Base-by-base conservation (phyloP, 768 basidiomycete species). In the Astraeus odoratus region DNA sequence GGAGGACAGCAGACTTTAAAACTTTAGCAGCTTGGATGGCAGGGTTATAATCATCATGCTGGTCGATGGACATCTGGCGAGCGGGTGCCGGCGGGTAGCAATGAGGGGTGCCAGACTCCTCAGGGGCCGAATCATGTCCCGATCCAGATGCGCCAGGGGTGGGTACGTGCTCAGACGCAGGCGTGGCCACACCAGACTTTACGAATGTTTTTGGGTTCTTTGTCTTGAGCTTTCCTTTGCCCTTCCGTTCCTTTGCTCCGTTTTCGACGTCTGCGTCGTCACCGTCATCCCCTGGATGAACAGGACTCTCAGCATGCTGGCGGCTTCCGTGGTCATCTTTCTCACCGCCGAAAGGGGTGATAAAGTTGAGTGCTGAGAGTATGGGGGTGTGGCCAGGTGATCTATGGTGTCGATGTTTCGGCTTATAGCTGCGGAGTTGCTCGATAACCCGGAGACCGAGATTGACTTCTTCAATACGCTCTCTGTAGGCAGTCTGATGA, bases 401-500 rank as follows among this genome's bases (percentile, higher is more conserved):
- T 35, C 57, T 58, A 25, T 42, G 60, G 27, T 57, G 74, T 65
- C 59, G 62, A 23, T 39, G 36, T 9, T 43, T 53, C 12, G 86
- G 86, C 15, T 75, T 76, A 58, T 83, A 83, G 39, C 74, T 63
- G 24, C 83, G 78, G 15, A 89, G 73, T 50, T 72, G 71, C 59
- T 89, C 86, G 43, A 89, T 74, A 33, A 78, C 77, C 3, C 58
- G 58, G 3, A 87, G 69, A 1, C 79, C 68, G 31, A 69, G 62
- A 45, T 68, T 64, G 5, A 87, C 73, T n/a, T 68, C 64, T 8
- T 77, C 72, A 4, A 87, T 65, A 39, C 86, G 83, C 26, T 89
- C 86, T 52, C 72, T 73, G 59, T 79, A 90, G 8, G 87, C 87
- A 3, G 76, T 81, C n/a, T 72, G 76, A 58, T 89, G 86, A 63